These are phyloP conservation scores for Tetrapisispora taiwanensis DNA, from an alignment of 805 yeast species.

Conservation along the genomic window DNA sequence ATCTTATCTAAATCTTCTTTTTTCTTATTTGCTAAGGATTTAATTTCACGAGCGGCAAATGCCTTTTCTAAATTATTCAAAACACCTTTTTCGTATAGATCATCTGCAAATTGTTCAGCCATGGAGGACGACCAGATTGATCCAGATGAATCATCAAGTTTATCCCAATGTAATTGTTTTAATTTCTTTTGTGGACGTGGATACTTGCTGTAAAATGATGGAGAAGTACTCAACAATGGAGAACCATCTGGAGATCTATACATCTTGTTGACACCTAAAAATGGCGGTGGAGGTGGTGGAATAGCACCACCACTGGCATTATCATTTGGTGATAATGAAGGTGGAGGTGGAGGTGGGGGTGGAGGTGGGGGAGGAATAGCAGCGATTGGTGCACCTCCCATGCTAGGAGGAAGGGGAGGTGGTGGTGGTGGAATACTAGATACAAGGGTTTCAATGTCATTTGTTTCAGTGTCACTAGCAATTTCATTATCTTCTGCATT, in stretches of 20 bases:
- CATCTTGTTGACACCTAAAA: conserved; percentile 1
- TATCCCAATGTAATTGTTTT: conserved; percentile 97
- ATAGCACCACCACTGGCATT: conserved; percentile 23
- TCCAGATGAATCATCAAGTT: conserved; percentile 68
- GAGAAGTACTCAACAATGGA: conserved; percentile 29
- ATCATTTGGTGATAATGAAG: conserved; percentile 30
- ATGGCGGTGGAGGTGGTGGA: conserved; percentile 30
- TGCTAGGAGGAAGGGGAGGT: conserved; percentile 20
- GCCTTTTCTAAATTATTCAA: conserved; percentile 74
- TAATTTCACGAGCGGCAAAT: conserved; percentile 72
- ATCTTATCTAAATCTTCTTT: conserved; percentile 44
- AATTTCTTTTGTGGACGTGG: conserved; percentile 68
- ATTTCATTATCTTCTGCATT: neutral
- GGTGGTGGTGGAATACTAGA: conserved; percentile 9
- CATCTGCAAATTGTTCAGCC: conserved; percentile 47
- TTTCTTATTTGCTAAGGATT: conserved; percentile 39
- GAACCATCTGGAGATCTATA: conserved; percentile 10
- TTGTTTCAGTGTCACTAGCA: neutral
- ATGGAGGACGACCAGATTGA: conserved; percentile 78
- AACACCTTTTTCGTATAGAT: conserved; percentile 65
- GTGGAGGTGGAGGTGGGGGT: conserved; percentile 17
- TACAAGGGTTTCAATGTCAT: neutral
- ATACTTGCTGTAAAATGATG: conserved; percentile 35
- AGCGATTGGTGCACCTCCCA: conserved; percentile 3
- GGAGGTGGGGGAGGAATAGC: conserved; percentile 17